These are phyloP conservation scores for Sporothrix luriei DNA, from an alignment of 2,329 filamentous ascomycete species.

Conservation along the genomic window DNA sequence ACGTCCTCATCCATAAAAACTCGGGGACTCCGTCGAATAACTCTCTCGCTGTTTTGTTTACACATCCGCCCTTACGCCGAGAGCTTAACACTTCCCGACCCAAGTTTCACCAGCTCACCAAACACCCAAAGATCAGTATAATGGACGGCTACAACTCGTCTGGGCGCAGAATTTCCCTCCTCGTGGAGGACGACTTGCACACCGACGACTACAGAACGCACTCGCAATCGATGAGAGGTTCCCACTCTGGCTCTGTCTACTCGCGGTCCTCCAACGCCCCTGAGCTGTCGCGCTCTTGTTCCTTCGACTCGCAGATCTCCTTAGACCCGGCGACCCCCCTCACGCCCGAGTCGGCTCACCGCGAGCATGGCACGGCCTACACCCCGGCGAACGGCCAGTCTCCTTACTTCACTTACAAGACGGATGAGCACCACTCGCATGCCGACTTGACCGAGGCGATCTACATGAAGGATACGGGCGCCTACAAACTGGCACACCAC, in stretches of 20 bases:
- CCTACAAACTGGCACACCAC: constrained; percentile 45
- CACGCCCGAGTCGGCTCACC: constrained; percentile 54
- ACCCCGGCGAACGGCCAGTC: background rate
- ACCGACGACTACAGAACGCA: constrained; percentile 37
- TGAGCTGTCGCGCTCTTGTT: constrained; percentile 61
- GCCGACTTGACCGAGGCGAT: constrained; percentile 33
- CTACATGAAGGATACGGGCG: constrained; percentile 16
- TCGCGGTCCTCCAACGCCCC: constrained; percentile 58
- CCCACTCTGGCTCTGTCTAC: constrained; percentile 43
- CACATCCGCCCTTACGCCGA: background rate
- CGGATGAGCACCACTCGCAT: constrained; percentile 32
- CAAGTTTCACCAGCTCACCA: constrained; percentile 13
- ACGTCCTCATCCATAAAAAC: background rate
- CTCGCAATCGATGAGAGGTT: constrained; percentile 45
- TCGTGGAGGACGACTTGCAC: constrained; percentile 55
- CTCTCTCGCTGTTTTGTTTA: background rate
- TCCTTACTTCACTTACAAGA: constrained; percentile 44
- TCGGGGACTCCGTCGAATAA: background rate
- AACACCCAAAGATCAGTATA: constrained; percentile 37
- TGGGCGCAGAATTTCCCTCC: constrained; percentile 61
- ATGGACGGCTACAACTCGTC: constrained; percentile 61
- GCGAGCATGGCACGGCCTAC: constrained; percentile 34
- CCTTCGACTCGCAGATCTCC: constrained; percentile 63
- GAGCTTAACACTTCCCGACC: background rate
- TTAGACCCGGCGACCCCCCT: constrained; percentile 58